Evolutionary conservation across 257 asterid genomes (phyloP).

Genomic region (Plantago major): DNA sequence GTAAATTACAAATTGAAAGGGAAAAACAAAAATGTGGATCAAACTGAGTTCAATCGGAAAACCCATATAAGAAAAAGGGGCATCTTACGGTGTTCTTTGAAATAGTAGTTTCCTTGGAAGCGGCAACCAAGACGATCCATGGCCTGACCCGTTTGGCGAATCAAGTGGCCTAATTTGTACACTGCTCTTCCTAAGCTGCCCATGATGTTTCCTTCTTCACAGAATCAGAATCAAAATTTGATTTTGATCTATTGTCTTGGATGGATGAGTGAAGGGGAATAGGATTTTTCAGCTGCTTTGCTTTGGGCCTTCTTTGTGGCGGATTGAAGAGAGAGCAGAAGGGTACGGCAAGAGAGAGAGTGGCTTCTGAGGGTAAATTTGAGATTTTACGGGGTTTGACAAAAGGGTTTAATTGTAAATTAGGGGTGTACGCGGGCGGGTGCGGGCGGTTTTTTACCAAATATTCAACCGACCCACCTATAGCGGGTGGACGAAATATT

Average conservation of each 20-base stretch:
- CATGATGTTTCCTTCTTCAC: conserved; percentile 26
- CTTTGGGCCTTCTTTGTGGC: neutral
- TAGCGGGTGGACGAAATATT: too few species aligned
- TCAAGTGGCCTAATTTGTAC: conserved; percentile 59
- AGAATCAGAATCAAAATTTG: neutral
- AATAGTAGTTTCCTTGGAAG: conserved; percentile 55
- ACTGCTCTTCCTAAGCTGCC: conserved; percentile 72
- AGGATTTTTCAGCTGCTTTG: neutral
- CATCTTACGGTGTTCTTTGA: conserved; percentile 56
- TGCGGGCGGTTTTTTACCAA: too few species aligned
- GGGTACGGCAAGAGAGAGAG: neutral
- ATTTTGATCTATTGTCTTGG: neutral
- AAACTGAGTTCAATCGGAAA: neutral
- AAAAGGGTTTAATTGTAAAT: too few species aligned
- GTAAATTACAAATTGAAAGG: too few species aligned
- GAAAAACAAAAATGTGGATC: neutral
- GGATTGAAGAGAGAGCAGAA: neutral
- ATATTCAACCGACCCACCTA: too few species aligned
- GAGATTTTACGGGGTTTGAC: neutral
- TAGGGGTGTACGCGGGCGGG: too few species aligned
- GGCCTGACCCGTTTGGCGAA: conserved; percentile 75
- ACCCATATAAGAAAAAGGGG: neutral
- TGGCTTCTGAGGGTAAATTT: neutral
- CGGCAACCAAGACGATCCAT: conserved; percentile 73
- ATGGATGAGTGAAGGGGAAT: neutral